Evolutionary conservation across 768 basidiomycete genomes (phyloP), one percentile per base, ranked within the genome.

Genomic region (Tylopilus sp.): DNA sequence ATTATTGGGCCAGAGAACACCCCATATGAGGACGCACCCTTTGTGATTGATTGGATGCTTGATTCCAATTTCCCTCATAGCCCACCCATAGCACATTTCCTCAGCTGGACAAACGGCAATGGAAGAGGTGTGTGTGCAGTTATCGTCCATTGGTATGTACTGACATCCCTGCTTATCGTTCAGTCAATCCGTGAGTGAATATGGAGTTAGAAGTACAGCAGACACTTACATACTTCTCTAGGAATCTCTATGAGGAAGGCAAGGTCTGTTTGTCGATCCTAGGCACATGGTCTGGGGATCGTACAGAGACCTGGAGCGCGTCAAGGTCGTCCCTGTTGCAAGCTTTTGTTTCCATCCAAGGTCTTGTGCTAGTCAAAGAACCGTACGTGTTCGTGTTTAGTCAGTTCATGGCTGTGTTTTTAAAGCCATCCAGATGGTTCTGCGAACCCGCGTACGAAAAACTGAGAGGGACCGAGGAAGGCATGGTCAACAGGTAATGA

Each of bases 361-460:
- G 92, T 11, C 76, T 95, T 8, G 94, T 98, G 6, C 77, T 98
- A 7, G 92, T 95, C 12, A 90, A 89, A 68, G 88, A 94, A 63
- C 94, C 94, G 80, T 95, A 71, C 65, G 91, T 79, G 31, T 47
- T 40, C 5, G 20, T 23, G 2, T 50, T 40, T 50, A 41, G 35
- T 21, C 25, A 10, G 39, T 40, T 35, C 48, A n/a, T 50, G 49
- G 9, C 44, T 46, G 51, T 6, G 36, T 18, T n/a, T 36, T 2
- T 40, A 51, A 40, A 23, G 41, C 33, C 51, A 12, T 55, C 15
- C 57, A 91, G 88, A 51, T 91, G 86, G 86, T 94, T 85, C 63
- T 92, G 89, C 59, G 93, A 98, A 64, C 94, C 94, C 22, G 91
- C 91, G 0, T 97, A 88, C 61, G 94, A 95, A 63, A 97, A 94